These are phyloP conservation scores for Akanthomyces dipterigenus DNA, from an alignment of 2,329 filamentous ascomycete genomes.

Conservation along the genomic window DNA sequence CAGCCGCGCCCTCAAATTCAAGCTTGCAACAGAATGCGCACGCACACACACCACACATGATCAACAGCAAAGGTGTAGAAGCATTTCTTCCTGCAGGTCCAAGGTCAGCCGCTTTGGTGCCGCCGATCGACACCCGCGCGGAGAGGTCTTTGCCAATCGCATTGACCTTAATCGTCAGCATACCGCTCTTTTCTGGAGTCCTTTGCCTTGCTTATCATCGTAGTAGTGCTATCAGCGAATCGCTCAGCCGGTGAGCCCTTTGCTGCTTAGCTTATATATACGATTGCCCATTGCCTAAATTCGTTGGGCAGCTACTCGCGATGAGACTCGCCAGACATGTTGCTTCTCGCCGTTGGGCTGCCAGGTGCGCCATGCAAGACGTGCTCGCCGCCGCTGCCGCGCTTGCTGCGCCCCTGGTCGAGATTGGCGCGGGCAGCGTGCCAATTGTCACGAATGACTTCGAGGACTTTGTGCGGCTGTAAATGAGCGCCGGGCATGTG, in stretches of 20 bases:
- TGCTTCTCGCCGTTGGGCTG: slow-evolving; percentile 1
- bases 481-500: slow-evolving; percentile 31
- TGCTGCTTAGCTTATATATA: not conserved
- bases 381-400: not conserved
- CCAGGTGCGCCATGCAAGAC: not conserved
- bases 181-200: not conserved
- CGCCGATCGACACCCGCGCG: not conserved
- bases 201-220: not conserved
- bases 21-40: too few species aligned
- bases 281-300: not conserved
- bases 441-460: slow-evolving; percentile 13
- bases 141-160: not conserved
- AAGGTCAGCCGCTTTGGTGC: not conserved
- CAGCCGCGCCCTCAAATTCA: too few species aligned
- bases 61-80: too few species aligned
- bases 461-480: slow-evolving; percentile 20
- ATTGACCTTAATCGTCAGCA: not conserved
- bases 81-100: not conserved
- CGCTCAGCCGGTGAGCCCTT: not conserved
- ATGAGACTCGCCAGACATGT: not conserved
- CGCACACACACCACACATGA: too few species aligned
- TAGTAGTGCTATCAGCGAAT: not conserved
- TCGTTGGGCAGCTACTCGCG: too few species aligned
- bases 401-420: not conserved
- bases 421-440: not conserved